Evolutionary conservation across 2,329 filamentous ascomycete species (phyloP), one percentile per base, ranked within the genome.

Genomic region (Aquanectria penicillioides): DNA sequence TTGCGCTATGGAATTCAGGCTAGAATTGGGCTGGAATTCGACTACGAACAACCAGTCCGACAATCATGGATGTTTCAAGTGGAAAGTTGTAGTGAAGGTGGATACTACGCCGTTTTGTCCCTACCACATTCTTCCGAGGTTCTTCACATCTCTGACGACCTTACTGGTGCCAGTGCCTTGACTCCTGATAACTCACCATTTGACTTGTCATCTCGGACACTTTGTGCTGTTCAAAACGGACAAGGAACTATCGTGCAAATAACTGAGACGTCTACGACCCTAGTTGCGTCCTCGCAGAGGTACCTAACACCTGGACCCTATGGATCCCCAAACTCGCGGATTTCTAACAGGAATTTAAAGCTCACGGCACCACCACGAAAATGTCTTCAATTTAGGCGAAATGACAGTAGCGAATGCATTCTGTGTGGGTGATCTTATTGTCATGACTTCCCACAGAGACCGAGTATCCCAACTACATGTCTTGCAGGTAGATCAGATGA

Each of bases 1-100:
- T 80, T 92, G 61, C 84, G 90, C 61, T 81, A 87, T 72, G 91
- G 92, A 4, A 76, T 92, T 23, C 86, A 90, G 68, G 91, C 89
- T 15, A 86, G 84, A 54, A 86, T 92, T 63, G 86, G 84, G 2
- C 68, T 86, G 5, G 83, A 87, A 18, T 76, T 87, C 10, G 81
- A 85, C 18, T 82, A 80, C 37, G 76, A 75, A 7, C 76, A 77
- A 6, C 77, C 79, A 2, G 79, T 86, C 26, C 81, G 79, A 47
- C 77, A 81, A 43, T 81, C 79, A 13, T 89, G 86, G 85, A 75
- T 82, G 11, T 78, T 89, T 26, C 73, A 66, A 7, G 55, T 68
- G 9, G 62, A 71, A 5, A 53, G 57, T 8, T 44, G 62, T 15
- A 65, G 52, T 3, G 57, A 58, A 5, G 48, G 53, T 53, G 62